A percentile compares a stretch with the other conserved stretches of the same genome.
Conservation (phyloP, 2,329 filamentous ascomycete genomes). For the Fusarium hostae region DNA sequence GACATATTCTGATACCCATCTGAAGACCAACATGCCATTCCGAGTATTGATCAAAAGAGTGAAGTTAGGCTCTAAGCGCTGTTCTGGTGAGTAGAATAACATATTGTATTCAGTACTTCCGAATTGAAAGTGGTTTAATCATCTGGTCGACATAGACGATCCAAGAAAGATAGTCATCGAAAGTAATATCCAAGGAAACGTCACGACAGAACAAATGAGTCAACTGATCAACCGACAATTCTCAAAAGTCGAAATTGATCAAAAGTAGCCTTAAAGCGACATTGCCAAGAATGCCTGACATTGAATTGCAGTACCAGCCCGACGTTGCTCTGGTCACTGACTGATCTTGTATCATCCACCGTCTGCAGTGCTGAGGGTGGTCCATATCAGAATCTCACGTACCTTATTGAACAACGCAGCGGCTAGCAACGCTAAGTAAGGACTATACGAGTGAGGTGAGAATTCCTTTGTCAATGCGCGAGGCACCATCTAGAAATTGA, state of each 20-base stretch:
- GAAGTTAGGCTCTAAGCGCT: not conserved
- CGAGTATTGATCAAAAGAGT: not conserved
- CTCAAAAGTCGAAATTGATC: not conserved
- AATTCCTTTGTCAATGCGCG: constrained; percentile 8
- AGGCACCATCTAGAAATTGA: constrained; percentile 4
- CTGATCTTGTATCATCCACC: not conserved
- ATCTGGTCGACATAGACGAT: not conserved
- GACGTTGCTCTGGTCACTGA: not conserved
- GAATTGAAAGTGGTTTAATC: not conserved
- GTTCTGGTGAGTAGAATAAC: not conserved
- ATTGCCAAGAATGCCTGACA: not conserved
- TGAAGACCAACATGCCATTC: not conserved
- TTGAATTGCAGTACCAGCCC: not conserved
- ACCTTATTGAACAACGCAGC: not conserved
- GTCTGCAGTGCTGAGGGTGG: not conserved
- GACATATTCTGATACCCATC: not conserved
- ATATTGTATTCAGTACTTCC: not conserved
- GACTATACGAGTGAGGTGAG: constrained; percentile 4
- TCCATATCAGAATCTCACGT: not conserved
- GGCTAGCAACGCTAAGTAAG: not conserved
- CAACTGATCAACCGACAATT: not conserved
- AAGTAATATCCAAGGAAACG: not conserved
- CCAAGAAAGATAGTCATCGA: not conserved
- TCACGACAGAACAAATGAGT: not conserved
- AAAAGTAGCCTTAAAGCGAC: not conserved